These are phyloP conservation scores for Trametes sp. DNA, from an alignment of 1,284 basidiomycete genomes.

Conservation along the genomic window DNA sequence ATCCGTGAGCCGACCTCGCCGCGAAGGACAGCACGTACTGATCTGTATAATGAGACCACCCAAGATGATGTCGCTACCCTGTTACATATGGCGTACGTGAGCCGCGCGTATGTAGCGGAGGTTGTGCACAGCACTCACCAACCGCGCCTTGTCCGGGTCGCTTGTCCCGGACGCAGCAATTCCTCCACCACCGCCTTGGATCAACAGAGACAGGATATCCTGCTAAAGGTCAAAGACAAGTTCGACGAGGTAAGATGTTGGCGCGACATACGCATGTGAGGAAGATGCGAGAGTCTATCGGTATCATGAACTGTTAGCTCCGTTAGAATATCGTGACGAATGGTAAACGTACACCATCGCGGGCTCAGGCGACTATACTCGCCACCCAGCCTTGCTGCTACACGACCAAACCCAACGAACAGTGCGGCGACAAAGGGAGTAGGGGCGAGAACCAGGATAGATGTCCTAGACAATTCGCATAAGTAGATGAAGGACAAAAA, in stretches of 20 bases:
- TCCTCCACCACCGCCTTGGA: slow-evolving; percentile 64
- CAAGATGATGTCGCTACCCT: slow-evolving; percentile 58
- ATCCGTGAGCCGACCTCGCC: not conserved
- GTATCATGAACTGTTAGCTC: not conserved
- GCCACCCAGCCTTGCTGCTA: slow-evolving; percentile 53
- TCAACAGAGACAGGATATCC: slow-evolving; percentile 58
- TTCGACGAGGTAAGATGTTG: too few species aligned
- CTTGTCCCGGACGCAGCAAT: slow-evolving; percentile 50
- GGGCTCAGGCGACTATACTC: slow-evolving; percentile 54
- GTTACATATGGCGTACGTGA: not conserved
- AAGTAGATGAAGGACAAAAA: not conserved
- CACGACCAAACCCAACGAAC: slow-evolving; percentile 58
- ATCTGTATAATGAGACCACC: slow-evolving; percentile 63
- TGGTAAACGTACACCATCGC: slow-evolving; percentile 36
- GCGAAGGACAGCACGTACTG: slow-evolving; percentile 54
- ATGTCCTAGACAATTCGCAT: slow-evolving; percentile 43
- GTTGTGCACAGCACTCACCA: not conserved
- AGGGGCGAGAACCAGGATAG: slow-evolving; percentile 55
- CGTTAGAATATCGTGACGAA: slow-evolving; percentile 18
- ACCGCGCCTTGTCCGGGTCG: slow-evolving; percentile 12
- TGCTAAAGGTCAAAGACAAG: not conserved
- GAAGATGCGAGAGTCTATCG: slow-evolving; percentile 58
- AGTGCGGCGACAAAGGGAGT: slow-evolving; percentile 63
- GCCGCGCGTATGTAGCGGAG: not conserved
- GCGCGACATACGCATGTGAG: slow-evolving; percentile 46